phyloP scores from a whole-genome alignment of 176 grass and related monocot species.

The Juncus inflexus region DNA sequence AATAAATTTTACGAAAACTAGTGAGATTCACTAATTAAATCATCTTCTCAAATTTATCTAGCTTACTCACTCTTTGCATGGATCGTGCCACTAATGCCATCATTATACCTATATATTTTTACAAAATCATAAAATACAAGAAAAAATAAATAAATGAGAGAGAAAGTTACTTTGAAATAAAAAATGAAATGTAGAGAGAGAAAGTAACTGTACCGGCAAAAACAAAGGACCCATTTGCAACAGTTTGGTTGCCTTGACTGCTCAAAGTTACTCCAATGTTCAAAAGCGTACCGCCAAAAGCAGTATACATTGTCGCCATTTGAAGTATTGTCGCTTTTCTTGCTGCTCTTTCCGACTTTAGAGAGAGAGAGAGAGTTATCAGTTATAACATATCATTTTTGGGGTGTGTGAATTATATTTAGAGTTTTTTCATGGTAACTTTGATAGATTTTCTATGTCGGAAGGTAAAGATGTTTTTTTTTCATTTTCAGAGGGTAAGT shows the following conservation, averaged over 20 bases:
- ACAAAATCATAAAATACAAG: background rate
- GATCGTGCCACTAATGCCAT: slow-evolving; percentile 57
- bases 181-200: slow-evolving; percentile 1
- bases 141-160: background rate
- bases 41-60: slow-evolving; percentile 89
- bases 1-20: too few relatives aligned
- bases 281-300: slow-evolving; percentile 72
- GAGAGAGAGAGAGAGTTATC: background rate
- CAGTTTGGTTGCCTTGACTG: slow-evolving; percentile 63
- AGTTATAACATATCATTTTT: background rate
- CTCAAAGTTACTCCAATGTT: slow-evolving; percentile 75
- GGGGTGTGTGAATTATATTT: too few relatives aligned
- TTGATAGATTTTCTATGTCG: too few relatives aligned
- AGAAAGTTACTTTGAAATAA: background rate
- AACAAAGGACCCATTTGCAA: slow-evolving; percentile 66
- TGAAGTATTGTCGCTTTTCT: slow-evolving; percentile 77
- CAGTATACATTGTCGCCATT: slow-evolving; percentile 82
- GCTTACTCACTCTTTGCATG: slow-evolving; percentile 73
- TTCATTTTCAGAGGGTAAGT: too few relatives aligned
- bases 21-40: slow-evolving; percentile 32
- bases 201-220: slow-evolving; percentile 49
- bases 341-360: slow-evolving; percentile 83
- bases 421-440: too few relatives aligned
- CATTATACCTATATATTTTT: slow-evolving; percentile 56
- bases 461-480: too few relatives aligned